A percentile compares a stretch with the other conserved stretches of the same genome.
Conservation (phyloP, 2,329 filamentous ascomycete genomes). For the Colletotrichum incanum region DNA sequence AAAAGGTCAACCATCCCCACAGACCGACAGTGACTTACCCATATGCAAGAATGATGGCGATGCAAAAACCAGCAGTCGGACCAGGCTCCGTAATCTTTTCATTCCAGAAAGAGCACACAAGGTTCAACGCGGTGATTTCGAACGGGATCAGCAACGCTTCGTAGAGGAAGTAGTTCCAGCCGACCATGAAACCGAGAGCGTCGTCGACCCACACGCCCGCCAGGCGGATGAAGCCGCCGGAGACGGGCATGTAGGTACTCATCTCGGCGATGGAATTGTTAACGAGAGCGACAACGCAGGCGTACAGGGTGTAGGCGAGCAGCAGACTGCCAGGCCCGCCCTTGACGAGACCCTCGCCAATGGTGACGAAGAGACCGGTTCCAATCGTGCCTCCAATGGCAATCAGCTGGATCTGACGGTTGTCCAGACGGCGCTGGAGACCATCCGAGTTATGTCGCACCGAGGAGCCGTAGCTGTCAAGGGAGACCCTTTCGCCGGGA, state of each 20-base stretch:
- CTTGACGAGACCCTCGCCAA: conserved; percentile 54
- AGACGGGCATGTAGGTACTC: conserved; percentile 53
- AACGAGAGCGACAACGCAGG: conserved; percentile 55
- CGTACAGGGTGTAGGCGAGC: conserved; percentile 41
- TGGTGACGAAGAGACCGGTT: conserved; percentile 64
- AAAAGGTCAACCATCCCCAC: conserved; percentile 29
- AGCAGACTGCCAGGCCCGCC: conserved; percentile 41
- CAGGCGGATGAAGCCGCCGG: conserved; percentile 38
- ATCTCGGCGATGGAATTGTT: conserved; percentile 54
- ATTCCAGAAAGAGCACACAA: conserved; percentile 48
- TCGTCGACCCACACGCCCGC: conserved; percentile 66
- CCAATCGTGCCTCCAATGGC: conserved; percentile 65
- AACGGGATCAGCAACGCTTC: conserved; percentile 57
- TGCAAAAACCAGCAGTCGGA: conserved; percentile 45
- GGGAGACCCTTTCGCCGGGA: conserved; percentile 22
- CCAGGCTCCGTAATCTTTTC: conserved; percentile 40
- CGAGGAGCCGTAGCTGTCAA: conserved; percentile 43
- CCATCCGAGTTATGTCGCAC: conserved; percentile 42
- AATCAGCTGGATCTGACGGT: conserved; percentile 61
- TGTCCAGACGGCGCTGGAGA: conserved; percentile 55
- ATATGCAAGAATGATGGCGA: conserved; percentile 44
- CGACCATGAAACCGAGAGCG: conserved; percentile 68
- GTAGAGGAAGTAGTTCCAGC: conserved; percentile 76
- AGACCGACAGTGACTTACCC: conserved; percentile 30
- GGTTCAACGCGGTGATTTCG: conserved; percentile 46